Percentiles rank a stretch among this genome's conserved stretches.
phyloP scores from a whole-genome alignment of 805 yeast species.

The Candida gorgasii region DNA sequence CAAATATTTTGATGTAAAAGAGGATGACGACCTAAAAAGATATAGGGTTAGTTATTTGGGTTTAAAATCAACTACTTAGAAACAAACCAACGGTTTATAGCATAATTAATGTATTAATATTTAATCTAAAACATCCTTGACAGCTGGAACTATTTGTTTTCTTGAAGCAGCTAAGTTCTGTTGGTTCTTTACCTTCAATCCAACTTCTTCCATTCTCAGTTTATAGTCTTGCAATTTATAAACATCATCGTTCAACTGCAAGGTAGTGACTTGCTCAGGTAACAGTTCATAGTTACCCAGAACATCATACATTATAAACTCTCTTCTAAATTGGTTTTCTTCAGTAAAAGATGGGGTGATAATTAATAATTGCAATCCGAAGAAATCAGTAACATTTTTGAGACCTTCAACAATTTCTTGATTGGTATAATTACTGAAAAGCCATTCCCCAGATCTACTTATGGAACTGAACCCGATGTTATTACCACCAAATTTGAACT shows the following conservation, averaged over 20 bases:
- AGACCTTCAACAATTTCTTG: slow-evolving; percentile 27
- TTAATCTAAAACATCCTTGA: slow-evolving; percentile 34
- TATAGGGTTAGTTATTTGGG: slow-evolving; percentile 29
- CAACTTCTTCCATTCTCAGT: slow-evolving; percentile 16
- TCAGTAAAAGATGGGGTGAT: slow-evolving; percentile 43
- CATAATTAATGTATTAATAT: no score
- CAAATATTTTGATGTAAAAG: slow-evolving; percentile 15
- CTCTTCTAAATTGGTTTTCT: slow-evolving; percentile 26
- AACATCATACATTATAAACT: slow-evolving; percentile 8
- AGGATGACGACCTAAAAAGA: slow-evolving; percentile 12
- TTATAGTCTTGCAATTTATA: slow-evolving; percentile 18
- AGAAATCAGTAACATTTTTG: slow-evolving; percentile 18
- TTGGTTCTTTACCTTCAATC: slow-evolving; percentile 40
- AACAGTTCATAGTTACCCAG: background rate
- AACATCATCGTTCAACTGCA: slow-evolving; percentile 27
- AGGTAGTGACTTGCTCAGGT: slow-evolving; percentile 8
- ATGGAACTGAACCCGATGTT: slow-evolving; percentile 76
- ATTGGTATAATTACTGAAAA: slow-evolving; percentile 29
- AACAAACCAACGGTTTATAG: no score
- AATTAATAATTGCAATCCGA: slow-evolving; percentile 30
- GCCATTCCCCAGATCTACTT: slow-evolving; percentile 62
- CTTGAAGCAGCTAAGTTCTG: slow-evolving; percentile 64
- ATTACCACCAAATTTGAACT: slow-evolving; percentile 47
- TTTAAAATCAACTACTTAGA: no score
- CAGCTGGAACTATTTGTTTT: slow-evolving; percentile 80